Percentiles rank a stretch among this genome's conserved stretches.
Evolutionary conservation across 768 basidiomycete species (phyloP).

Genomic region (Fomitopsis pulvina): DNA sequence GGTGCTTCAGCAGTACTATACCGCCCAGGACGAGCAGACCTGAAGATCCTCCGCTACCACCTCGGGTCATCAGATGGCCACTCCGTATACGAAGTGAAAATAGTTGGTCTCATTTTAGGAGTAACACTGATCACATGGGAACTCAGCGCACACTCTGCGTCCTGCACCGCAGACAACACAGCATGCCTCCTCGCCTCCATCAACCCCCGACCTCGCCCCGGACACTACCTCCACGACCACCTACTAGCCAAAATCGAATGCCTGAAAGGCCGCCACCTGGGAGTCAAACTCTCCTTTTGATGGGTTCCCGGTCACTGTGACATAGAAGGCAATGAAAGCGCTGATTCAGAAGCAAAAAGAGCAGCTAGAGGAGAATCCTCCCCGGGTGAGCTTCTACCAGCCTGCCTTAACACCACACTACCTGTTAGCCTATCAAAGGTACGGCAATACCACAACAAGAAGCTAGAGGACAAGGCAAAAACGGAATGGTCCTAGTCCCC

Average conservation of each 20-base stretch:
- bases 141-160: background rate
- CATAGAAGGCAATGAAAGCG: constrained; percentile 9
- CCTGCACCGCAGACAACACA: constrained; percentile 9
- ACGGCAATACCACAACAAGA: too few relatives aligned
- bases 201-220: background rate
- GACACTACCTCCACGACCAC: constrained; percentile 4
- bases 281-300: background rate
- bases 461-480: background rate
- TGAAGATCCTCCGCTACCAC: constrained; percentile 11
- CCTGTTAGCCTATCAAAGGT: too few relatives aligned
- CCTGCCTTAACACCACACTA: too few relatives aligned
- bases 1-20: constrained; percentile 25
- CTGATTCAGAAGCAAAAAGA: constrained; percentile 8
- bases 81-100: constrained; percentile 26
- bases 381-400: constrained; percentile 4
- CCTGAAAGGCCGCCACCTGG: background rate
- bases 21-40: background rate
- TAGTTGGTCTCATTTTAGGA: constrained; percentile 20
- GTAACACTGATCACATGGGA: constrained; percentile 19
- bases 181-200: constrained; percentile 1
- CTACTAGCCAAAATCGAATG: background rate
- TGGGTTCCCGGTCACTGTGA: constrained; percentile 12
- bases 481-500: too few relatives aligned
- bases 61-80: constrained; percentile 19
- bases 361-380: constrained; percentile 4